Evolutionary conservation across 108 stramenopile species (phyloP).

Genomic region (Stephanodiscus triporus): DNA sequence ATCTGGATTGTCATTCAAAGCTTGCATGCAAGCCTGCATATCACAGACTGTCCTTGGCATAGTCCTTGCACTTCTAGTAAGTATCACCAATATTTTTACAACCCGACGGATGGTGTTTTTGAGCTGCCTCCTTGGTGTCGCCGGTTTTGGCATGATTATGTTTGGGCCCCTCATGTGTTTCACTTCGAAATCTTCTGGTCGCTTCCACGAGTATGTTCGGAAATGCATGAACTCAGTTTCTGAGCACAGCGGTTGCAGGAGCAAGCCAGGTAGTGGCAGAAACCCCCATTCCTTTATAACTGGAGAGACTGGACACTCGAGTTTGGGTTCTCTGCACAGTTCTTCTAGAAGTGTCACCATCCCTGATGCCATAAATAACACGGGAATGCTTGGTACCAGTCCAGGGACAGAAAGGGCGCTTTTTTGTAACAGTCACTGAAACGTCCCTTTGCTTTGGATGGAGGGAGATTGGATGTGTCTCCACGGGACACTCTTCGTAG

Average conservation of each 20-base stretch:
- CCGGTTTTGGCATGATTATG: too few relatives aligned
- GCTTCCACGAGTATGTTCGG: too few relatives aligned
- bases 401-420: slow-evolving; percentile 88
- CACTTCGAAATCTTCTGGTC: too few relatives aligned
- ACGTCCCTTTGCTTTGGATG: slow-evolving; percentile 22
- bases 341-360: slow-evolving; percentile 48
- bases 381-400: slow-evolving; percentile 87
- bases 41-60: too few relatives aligned
- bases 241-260: slow-evolving; percentile 57
- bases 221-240: too few relatives aligned
- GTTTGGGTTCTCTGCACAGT: slow-evolving; percentile 26
- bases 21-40: too few relatives aligned
- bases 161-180: too few relatives aligned
- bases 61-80: too few relatives aligned
- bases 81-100: too few relatives aligned
- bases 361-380: slow-evolving; percentile 34
- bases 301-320: slow-evolving; percentile 11
- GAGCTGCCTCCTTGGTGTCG: too few relatives aligned
- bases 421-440: slow-evolving; percentile 53
- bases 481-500: slow-evolving; percentile 32
- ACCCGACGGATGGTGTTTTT: too few relatives aligned
- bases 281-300: slow-evolving; percentile 27
- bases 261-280: slow-evolving; percentile 31
- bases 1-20: too few relatives aligned
- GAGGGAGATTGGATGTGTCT: slow-evolving; percentile 29